phyloP scores from a whole-genome alignment of 1,284 basidiomycete species.

The Ganoderma multipileum region DNA sequence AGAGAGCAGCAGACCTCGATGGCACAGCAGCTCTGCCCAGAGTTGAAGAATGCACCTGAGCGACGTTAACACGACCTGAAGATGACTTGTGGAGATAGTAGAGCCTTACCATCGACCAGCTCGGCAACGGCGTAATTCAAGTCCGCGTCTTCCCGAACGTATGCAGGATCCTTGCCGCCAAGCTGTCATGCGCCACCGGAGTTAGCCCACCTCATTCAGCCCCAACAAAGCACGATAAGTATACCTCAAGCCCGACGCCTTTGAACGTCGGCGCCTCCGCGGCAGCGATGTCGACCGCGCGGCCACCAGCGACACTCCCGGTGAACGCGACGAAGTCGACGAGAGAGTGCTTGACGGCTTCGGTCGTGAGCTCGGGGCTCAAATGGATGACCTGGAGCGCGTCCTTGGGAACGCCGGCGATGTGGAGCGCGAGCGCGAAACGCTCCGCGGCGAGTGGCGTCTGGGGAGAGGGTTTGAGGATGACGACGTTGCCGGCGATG shows the following conservation, averaged over 20 bases:
- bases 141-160: constrained; percentile 88
- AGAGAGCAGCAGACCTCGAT: constrained; percentile 63
- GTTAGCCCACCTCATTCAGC: background rate
- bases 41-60: constrained; percentile 91
- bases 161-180: constrained; percentile 96
- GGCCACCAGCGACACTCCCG: constrained; percentile 79
- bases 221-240: constrained; percentile 1
- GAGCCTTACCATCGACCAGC: constrained; percentile 81
- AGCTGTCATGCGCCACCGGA: constrained; percentile 57
- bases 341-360: constrained; percentile 69
- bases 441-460: constrained; percentile 90
- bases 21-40: constrained; percentile 91
- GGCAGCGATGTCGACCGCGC: constrained; percentile 68
- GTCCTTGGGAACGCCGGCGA: constrained; percentile 81
- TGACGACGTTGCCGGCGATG: constrained; percentile 86
- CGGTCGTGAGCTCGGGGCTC: constrained; percentile 67
- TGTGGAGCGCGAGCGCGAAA: constrained; percentile 70
- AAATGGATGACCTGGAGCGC: constrained; percentile 86
- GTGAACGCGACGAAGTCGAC: constrained; percentile 92
- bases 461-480: constrained; percentile 95
- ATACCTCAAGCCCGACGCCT: constrained; percentile 77
- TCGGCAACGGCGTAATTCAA: constrained; percentile 84
- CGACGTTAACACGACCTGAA: constrained; percentile 4
- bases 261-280: constrained; percentile 77
- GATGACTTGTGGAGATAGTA: background rate